Evolutionary conservation across 2,329 filamentous ascomycete genomes (phyloP), one percentile per base, ranked within the genome.

Genomic region (Penicillium concentricum): DNA sequence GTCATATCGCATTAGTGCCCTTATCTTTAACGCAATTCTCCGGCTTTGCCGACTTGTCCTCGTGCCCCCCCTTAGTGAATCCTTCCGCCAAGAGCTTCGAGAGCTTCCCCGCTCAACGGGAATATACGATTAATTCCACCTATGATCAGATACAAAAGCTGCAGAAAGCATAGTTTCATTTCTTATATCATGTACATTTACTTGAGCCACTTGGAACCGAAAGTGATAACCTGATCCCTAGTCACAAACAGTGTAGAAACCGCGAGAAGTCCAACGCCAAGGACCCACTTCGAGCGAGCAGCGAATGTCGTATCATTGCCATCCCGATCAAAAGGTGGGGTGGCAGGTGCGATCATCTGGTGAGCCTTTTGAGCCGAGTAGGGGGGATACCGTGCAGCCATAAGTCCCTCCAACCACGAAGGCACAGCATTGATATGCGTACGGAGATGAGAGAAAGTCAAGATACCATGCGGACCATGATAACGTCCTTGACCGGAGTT

Each of bases 401-500:
- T 47, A 22, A 60, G 50, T 26, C 52, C 38, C 39, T 64, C 62
- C 54, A 64, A 56, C 62, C 62, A 64, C 30, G 52, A 32, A 16
- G 62, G 62, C 15, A 64, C 8, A 9, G 61, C 59, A 51, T 63
- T 59, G 39, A 56, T 59, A 24, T 51, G 37, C 1, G 70, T 68
- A 3, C 73, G 65, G 28, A 62, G 63, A 56, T 76, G 69, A 0
- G 69, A 69, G 61, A 74, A 76, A 18, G 64, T 59, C 45, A 76
- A 72, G 69, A 84, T 76, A 35, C 80, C 79, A 67, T 78, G 76
- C 60, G 72, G 69, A 18, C 81, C 81, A 62, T 81, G 80, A 64
- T 83, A 82, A 51, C 68, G 70, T 51, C 81, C 81, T 47, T 69
- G 73, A 32, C 81, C 81, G 8, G 78, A 81, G 18, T 74, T 71